These are phyloP conservation scores for Dispira parvispora DNA, from an alignment of 192 early-diverging fungal species.

Conservation along the genomic window DNA sequence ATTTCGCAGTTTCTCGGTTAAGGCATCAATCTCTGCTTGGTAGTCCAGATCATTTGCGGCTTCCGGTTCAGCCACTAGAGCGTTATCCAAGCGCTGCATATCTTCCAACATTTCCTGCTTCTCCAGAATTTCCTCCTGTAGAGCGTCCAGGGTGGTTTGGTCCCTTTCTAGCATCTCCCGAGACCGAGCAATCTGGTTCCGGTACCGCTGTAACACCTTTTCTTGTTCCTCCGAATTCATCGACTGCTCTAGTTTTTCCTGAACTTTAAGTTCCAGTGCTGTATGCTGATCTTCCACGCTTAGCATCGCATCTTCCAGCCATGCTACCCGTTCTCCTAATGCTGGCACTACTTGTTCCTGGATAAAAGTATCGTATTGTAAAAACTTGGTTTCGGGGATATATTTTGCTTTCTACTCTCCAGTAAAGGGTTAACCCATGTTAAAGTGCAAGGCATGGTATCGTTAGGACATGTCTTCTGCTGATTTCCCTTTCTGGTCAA, in stretches of 20 bases:
- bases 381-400: background rate
- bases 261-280: background rate
- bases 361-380: background rate
- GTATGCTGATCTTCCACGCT: conserved; percentile 2
- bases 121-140: background rate
- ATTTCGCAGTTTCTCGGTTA: no score
- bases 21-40: no score
- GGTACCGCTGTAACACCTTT: background rate
- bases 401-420: background rate
- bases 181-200: background rate
- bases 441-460: background rate
- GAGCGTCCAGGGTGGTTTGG: background rate
- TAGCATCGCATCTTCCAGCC: background rate
- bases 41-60: no score
- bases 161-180: background rate
- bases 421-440: background rate
- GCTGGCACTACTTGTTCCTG: background rate
- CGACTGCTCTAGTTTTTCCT: background rate
- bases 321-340: background rate
- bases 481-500: background rate
- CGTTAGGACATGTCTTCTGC: background rate
- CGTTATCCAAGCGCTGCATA: no score
- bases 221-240: background rate
- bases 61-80: no score
- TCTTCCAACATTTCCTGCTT: background rate